Conservation (phyloP, 805 yeast species). For the Candida mattraensis region DNA sequence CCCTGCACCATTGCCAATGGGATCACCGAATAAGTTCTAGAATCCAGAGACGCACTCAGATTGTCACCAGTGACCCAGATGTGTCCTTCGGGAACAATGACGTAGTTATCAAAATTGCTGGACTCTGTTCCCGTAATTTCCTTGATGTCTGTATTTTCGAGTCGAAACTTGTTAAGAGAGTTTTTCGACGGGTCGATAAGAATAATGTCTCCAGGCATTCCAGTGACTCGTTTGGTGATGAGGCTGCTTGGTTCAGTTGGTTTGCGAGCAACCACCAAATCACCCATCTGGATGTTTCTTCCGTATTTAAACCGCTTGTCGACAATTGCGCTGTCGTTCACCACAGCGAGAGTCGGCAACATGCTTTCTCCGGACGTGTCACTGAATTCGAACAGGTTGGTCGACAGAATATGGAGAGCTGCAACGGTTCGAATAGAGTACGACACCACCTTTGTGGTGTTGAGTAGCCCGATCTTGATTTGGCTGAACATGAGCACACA, state of each 20-base stretch:
- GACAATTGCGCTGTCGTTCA: constrained; percentile 78
- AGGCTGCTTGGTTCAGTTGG: constrained; percentile 86
- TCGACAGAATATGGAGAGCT: constrained; percentile 52
- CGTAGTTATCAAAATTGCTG: constrained; percentile 46
- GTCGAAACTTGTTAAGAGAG: constrained; percentile 37
- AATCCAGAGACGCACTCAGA: constrained; percentile 80
- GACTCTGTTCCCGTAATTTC: constrained; percentile 19
- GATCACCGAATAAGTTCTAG: constrained; percentile 83
- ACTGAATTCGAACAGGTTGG: constrained; percentile 27
- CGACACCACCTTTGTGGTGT: constrained; percentile 22
- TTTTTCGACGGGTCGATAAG: constrained; percentile 75
- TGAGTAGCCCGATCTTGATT: constrained; percentile 1
- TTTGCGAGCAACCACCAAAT: constrained; percentile 80
- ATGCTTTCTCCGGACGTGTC: constrained; percentile 92
- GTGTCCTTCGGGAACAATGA: constrained; percentile 89
- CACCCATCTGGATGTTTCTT: constrained; percentile 71
- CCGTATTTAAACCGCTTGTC: constrained; percentile 66
- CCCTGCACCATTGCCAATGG: constrained; percentile 90
- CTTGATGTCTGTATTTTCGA: constrained; percentile 9
- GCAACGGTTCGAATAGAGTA: constrained; percentile 61
- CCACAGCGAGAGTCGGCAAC: constrained; percentile 83
- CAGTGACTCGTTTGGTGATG: constrained; percentile 91
- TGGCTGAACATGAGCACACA: neutral
- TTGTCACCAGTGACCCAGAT: constrained; percentile 98
- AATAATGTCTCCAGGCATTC: constrained; percentile 92